Conservation (phyloP, 23 red algal species). For the Chondrus crispus region DNA sequence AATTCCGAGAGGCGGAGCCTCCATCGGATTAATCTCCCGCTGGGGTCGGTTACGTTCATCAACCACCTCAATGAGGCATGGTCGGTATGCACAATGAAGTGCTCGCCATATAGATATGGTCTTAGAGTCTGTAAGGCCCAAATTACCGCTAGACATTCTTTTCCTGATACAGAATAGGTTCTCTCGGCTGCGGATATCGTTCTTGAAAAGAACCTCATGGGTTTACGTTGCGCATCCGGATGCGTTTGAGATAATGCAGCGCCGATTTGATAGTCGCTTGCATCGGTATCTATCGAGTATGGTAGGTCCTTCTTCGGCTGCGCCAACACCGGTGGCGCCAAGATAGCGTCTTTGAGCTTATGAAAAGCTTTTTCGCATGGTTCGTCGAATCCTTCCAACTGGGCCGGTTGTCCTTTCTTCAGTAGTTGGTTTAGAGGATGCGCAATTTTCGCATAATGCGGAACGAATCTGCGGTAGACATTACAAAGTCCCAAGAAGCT, state of each 20-base stretch:
- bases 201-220: neutral
- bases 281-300: neutral
- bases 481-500: conserved; percentile 9
- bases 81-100: neutral
- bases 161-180: neutral
- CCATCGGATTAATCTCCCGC: neutral
- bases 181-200: neutral
- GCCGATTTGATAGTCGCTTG: neutral
- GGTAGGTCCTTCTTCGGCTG: neutral
- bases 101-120: neutral
- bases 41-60: neutral
- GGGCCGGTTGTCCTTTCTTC: neutral
- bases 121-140: neutral
- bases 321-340: neutral
- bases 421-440: neutral
- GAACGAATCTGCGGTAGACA: conserved; percentile 7
- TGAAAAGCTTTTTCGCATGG: neutral
- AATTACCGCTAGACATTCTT: neutral
- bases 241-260: neutral
- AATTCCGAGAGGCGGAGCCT: neutral
- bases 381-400: neutral
- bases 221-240: neutral
- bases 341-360: neutral
- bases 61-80: neutral
- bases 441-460: neutral